Evolutionary conservation across 345 rosid species (phyloP).

Genomic region (Dimocarpus longan): DNA sequence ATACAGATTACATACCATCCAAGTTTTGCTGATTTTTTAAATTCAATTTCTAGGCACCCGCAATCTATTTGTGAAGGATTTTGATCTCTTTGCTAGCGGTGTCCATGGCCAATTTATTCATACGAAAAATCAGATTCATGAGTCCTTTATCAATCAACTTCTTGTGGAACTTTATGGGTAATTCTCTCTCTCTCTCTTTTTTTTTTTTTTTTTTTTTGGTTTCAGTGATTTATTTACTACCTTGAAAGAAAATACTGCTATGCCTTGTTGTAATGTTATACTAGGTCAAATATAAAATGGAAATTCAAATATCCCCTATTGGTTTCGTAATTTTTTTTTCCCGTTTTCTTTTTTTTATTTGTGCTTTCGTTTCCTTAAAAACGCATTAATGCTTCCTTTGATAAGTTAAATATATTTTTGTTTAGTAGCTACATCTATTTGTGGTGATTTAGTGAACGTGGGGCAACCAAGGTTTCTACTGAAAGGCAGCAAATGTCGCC

Average conservation of each 20-base stretch:
- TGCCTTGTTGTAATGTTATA: conserved; percentile 18
- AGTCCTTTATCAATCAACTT: no score
- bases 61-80: conserved; percentile 95
- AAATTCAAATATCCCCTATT: background rate
- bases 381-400: background rate
- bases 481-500: no score
- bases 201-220: no score
- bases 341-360: background rate
- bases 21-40: conserved; percentile 18
- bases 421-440: background rate
- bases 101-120: conserved; percentile 94
- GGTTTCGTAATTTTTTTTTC: no score
- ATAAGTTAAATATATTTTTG: background rate
- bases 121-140: no score
- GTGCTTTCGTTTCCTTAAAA: background rate
- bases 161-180: no score
- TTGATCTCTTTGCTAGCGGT: conserved; percentile 96
- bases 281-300: background rate
- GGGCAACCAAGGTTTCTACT: no score
- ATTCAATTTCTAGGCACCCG: conserved; percentile 75
- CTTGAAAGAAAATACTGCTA: background rate
- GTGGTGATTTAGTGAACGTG: background rate
- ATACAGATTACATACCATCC: background rate
- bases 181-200: no score
- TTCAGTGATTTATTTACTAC: no score